phyloP scores from a whole-genome alignment of 352 stramenopile species.

The Aphanomyces astaci region DNA sequence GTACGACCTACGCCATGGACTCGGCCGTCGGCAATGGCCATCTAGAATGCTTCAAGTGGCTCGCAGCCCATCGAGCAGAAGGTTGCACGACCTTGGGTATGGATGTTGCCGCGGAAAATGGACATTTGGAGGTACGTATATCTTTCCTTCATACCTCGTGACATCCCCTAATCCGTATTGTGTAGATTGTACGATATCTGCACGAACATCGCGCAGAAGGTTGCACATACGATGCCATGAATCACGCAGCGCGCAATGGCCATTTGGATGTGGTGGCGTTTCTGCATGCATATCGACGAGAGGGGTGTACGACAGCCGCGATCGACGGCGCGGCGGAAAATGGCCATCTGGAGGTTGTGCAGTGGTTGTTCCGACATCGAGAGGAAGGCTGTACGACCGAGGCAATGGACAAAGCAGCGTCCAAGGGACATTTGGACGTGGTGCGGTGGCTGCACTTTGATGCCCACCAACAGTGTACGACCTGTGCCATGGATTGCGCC shows the following conservation, averaged over 20 bases:
- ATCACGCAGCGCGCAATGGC: constrained; percentile 16
- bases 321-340: constrained; percentile 51
- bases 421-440: constrained; percentile 17
- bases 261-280: constrained; percentile 28
- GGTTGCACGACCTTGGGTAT: constrained; percentile 36
- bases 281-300: constrained; percentile 22
- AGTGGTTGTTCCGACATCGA: constrained; percentile 44
- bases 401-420: constrained; percentile 29
- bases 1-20: constrained; percentile 29
- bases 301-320: constrained; percentile 24
- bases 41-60: constrained; percentile 27
- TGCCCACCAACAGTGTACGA: constrained; percentile 32
- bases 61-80: constrained; percentile 22
- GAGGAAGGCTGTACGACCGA: constrained; percentile 32
- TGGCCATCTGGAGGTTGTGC: constrained; percentile 43
- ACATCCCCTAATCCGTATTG: too few relatives aligned
- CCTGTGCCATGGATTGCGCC: constrained; percentile 38
- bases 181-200: constrained; percentile 43
- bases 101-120: constrained; percentile 36
- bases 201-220: constrained; percentile 42
- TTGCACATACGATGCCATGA: constrained; percentile 51
- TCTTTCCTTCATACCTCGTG: too few relatives aligned
- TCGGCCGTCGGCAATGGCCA: constrained; percentile 24
- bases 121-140: constrained; percentile 33
- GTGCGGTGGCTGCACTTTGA: constrained; percentile 28